These are phyloP conservation scores for Metschnikowia santaceciliae DNA, from an alignment of 805 yeast species.

Conservation along the genomic window DNA sequence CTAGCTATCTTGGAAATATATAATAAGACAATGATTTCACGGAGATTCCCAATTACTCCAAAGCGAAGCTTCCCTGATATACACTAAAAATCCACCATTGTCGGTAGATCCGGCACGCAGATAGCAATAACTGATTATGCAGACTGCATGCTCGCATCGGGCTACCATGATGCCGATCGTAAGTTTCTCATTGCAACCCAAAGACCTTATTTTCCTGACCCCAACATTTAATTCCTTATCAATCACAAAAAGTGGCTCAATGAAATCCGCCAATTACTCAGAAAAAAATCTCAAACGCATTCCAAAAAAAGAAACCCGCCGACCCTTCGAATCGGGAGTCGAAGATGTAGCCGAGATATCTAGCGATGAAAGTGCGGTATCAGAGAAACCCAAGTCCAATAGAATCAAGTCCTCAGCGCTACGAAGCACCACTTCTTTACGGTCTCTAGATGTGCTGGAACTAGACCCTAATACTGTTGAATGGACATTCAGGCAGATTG, in stretches of 20 bases:
- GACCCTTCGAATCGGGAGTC: slow-evolving; percentile 9
- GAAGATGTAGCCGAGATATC: background rate
- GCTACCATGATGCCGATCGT: background rate
- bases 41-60: background rate
- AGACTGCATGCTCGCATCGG: background rate
- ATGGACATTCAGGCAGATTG: slow-evolving; percentile 9
- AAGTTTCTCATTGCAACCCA: background rate
- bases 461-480: slow-evolving; percentile 10
- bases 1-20: too few relatives aligned
- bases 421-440: background rate
- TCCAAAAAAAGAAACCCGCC: slow-evolving; percentile 6
- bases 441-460: background rate
- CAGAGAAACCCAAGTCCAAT: background rate
- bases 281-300: slow-evolving; percentile 9
- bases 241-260: background rate
- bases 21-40: too few relatives aligned
- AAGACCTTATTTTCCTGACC: background rate
- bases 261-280: background rate
- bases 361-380: background rate
- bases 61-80: background rate
- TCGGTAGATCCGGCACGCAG: background rate
- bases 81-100: background rate
- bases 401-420: background rate
- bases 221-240: background rate
- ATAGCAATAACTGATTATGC: background rate